Conservation (phyloP, 306 rosid species). For the Albizia julibrissin region DNA sequence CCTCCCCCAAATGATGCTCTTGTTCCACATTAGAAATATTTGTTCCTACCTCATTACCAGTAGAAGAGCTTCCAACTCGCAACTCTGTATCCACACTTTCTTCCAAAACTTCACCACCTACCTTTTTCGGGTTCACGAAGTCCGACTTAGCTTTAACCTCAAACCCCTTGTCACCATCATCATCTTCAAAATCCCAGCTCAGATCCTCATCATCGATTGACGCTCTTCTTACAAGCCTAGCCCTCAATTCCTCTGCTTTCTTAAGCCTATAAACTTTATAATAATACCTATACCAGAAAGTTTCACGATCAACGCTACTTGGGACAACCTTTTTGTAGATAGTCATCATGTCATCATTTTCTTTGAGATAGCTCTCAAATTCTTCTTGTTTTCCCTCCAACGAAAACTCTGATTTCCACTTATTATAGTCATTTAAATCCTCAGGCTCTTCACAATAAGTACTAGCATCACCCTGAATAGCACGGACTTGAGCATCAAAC, state of each 20-base stretch:
- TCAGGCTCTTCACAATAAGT: slow-evolving; percentile 66
- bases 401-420: slow-evolving; percentile 55
- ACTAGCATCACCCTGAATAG: slow-evolving; percentile 55
- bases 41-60: slow-evolving; percentile 3
- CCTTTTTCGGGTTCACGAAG: slow-evolving; percentile 19
- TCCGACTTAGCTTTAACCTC: slow-evolving; percentile 29
- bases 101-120: slow-evolving; percentile 32
- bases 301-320: slow-evolving; percentile 48
- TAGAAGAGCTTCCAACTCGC: slow-evolving; percentile 23
- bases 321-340: slow-evolving; percentile 59
- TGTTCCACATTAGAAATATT: slow-evolving; percentile 31
- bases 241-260: slow-evolving; percentile 69
- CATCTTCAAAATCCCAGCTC: slow-evolving; percentile 92
- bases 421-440: slow-evolving; percentile 57
- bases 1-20: slow-evolving; percentile 33
- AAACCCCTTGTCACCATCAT: slow-evolving; percentile 45
- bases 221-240: slow-evolving; percentile 60
- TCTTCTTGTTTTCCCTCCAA: slow-evolving; percentile 58
- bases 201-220: slow-evolving; percentile 70
- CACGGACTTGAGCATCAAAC: slow-evolving; percentile 66
- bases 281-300: slow-evolving; percentile 71
- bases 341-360: slow-evolving; percentile 45
- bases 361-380: slow-evolving; percentile 49
- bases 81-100: slow-evolving; percentile 23
- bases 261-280: slow-evolving; percentile 61